phyloP scores from a whole-genome alignment of 495 filamentous ascomycete species.

The Ramalina peruviana region DNA sequence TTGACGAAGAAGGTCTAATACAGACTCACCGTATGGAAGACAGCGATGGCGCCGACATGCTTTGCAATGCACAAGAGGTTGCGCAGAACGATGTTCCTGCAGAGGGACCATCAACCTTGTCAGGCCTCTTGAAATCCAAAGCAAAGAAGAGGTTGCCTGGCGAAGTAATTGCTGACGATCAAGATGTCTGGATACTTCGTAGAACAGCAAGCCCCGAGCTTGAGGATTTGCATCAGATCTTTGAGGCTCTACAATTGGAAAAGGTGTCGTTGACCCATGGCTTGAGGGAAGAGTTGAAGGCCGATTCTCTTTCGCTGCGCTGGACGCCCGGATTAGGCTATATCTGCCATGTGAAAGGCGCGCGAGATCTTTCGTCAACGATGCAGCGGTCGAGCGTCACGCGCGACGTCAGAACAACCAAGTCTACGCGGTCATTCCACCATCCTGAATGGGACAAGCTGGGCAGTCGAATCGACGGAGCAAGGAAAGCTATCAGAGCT shows the following conservation, averaged over 20 bases:
- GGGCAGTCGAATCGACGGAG: slow-evolving; percentile 57
- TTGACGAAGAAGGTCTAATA: slow-evolving; percentile 85
- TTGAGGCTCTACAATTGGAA: slow-evolving; percentile 42
- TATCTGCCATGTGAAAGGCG: slow-evolving; percentile 76
- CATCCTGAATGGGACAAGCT: slow-evolving; percentile 70
- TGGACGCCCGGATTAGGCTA: slow-evolving; percentile 79
- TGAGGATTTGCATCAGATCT: slow-evolving; percentile 46
- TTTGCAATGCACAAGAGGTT: slow-evolving; percentile 53
- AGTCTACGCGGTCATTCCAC: slow-evolving; percentile 74
- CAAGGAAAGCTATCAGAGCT: slow-evolving; percentile 56
- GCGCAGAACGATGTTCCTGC: slow-evolving; percentile 42
- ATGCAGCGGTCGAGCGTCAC: slow-evolving; percentile 33
- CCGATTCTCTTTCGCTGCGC: slow-evolving; percentile 53
- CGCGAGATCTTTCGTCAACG: slow-evolving; percentile 43
- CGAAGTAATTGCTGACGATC: slow-evolving; percentile 22
- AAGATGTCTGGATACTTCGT: slow-evolving; percentile 80
- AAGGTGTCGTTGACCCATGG: slow-evolving; percentile 44
- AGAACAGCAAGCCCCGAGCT: slow-evolving; percentile 50
- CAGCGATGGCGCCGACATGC: slow-evolving; percentile 50
- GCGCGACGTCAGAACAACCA: slow-evolving; percentile 58
- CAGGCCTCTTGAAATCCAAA: slow-evolving; percentile 30
- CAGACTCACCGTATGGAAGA: slow-evolving; percentile 67
- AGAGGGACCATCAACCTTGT: slow-evolving; percentile 30
- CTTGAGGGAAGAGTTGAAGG: slow-evolving; percentile 42
- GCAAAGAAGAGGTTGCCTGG: slow-evolving; percentile 16